Evolutionary conservation across 306 rosid genomes (phyloP).

Genomic region (Begonia peltatifolia): DNA sequence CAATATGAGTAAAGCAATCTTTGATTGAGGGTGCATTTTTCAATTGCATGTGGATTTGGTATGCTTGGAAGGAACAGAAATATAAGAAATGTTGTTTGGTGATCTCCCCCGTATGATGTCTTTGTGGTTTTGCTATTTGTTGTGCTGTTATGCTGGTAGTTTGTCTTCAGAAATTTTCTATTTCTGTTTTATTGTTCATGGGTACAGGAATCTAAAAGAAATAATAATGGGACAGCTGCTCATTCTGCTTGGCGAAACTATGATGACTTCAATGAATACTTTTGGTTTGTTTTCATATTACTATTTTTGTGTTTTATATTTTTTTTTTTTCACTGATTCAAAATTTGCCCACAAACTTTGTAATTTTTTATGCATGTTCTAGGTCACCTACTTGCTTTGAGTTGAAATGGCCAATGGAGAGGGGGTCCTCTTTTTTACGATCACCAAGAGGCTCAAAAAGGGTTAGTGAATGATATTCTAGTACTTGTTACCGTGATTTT

Average conservation of each 20-base stretch:
- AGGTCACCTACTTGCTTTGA: slow-evolving; percentile 94
- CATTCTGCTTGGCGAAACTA: slow-evolving; percentile 97
- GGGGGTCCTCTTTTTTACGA: slow-evolving; percentile 34
- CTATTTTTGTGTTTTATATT: not conserved
- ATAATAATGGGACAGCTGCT: slow-evolving; percentile 84
- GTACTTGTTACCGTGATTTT: too few relatives aligned
- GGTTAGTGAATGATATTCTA: slow-evolving; percentile 31
- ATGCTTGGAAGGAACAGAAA: too few relatives aligned
- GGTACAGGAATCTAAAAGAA: slow-evolving; percentile 55
- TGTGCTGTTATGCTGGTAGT: too few relatives aligned
- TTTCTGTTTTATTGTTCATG: slow-evolving; percentile 1
- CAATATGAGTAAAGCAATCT: too few relatives aligned
- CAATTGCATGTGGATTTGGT: too few relatives aligned
- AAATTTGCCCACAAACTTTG: too few relatives aligned
- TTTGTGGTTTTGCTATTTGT: too few relatives aligned
- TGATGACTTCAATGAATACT: slow-evolving; percentile 95
- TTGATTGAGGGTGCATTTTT: too few relatives aligned
- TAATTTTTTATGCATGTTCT: slow-evolving; percentile 2
- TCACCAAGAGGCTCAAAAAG: slow-evolving; percentile 54
- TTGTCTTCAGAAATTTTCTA: too few relatives aligned
- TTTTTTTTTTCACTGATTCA: not conserved
- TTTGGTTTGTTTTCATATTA: slow-evolving; percentile 48
- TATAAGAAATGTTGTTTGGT: too few relatives aligned
- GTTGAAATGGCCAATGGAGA: slow-evolving; percentile 73
- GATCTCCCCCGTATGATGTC: too few relatives aligned